These are phyloP conservation scores for Brettanomyces custersianus DNA, from an alignment of 805 yeast genomes.

Conservation along the genomic window DNA sequence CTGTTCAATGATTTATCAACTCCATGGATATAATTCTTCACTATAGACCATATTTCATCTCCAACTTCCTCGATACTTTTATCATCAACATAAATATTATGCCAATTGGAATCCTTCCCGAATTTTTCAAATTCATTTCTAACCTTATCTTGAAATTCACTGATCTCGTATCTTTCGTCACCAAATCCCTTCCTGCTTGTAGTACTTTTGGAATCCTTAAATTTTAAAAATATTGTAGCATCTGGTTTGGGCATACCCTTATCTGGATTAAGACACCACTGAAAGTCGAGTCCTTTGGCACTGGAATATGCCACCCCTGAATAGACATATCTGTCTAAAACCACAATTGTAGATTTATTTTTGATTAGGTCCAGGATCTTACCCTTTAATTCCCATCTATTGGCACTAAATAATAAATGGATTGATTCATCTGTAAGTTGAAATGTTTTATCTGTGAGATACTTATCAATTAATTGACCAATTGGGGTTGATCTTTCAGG, in stretches of 20 bases:
- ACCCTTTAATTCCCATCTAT: slow-evolving; percentile 78
- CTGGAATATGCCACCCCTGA: slow-evolving; percentile 90
- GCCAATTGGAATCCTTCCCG: slow-evolving; percentile 25
- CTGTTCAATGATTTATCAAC: slow-evolving; percentile 3
- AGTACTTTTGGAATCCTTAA: slow-evolving; percentile 36
- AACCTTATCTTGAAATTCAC: slow-evolving; percentile 68
- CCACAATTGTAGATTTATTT: slow-evolving; percentile 43
- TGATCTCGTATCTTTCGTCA: slow-evolving; percentile 81
- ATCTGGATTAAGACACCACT: slow-evolving; percentile 83
- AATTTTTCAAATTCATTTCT: slow-evolving; percentile 46
- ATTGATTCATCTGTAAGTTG: slow-evolving; percentile 66
- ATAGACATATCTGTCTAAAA: slow-evolving; percentile 82
- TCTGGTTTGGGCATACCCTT: slow-evolving; percentile 84
- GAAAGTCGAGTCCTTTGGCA: slow-evolving; percentile 65
- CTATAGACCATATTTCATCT: slow-evolving; percentile 31
- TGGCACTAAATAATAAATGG: slow-evolving; percentile 84
- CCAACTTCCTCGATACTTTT: slow-evolving; percentile 49
- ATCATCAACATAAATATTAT: slow-evolving; percentile 50
- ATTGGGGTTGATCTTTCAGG: slow-evolving; percentile 83
- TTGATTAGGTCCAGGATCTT: slow-evolving; percentile 36
- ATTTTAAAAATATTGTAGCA: slow-evolving; percentile 64
- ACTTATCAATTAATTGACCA: slow-evolving; percentile 70
- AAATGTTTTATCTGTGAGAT: slow-evolving; percentile 45
- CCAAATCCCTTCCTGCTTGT: slow-evolving; percentile 73
- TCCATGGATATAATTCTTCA: slow-evolving; percentile 8